These are phyloP conservation scores for Trichoderma citrinoviride DNA, from an alignment of 2,329 filamentous ascomycete species.

Conservation along the genomic window DNA sequence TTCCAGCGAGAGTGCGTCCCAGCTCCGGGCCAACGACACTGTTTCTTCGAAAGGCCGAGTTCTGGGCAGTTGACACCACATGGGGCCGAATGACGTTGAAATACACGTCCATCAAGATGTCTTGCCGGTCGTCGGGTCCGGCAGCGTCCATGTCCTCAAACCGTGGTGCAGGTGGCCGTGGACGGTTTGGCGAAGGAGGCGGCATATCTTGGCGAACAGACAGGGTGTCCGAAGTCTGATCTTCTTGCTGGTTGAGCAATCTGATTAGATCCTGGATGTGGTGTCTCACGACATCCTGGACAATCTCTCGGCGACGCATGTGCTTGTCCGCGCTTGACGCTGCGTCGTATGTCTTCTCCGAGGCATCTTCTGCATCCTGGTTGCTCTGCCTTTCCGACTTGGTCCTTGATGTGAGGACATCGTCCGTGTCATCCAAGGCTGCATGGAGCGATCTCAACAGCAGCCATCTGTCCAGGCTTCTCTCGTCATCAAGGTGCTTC, in stretches of 20 bases:
- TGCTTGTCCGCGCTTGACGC: slow-evolving; percentile 18
- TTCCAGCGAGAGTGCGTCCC: slow-evolving; percentile 8
- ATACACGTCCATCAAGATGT: slow-evolving; percentile 52
- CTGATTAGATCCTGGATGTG: slow-evolving; percentile 50
- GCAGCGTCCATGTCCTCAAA: slow-evolving; percentile 49
- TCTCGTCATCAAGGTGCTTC: slow-evolving; percentile 26
- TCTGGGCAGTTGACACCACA: slow-evolving; percentile 39
- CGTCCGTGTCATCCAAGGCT: slow-evolving; percentile 43
- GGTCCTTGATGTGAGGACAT: slow-evolving; percentile 40
- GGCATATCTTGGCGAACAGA: slow-evolving; percentile 26
- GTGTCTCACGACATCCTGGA: slow-evolving; percentile 47
- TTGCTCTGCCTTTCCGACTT: slow-evolving; percentile 20
- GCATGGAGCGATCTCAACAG: slow-evolving; percentile 41
- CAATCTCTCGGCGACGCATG: slow-evolving; percentile 35
- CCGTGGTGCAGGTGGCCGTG: slow-evolving; percentile 24
- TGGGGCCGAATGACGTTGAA: slow-evolving; percentile 44
- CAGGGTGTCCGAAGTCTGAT: slow-evolving; percentile 29
- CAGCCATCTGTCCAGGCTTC: slow-evolving; percentile 31
- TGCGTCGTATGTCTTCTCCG: neutral
- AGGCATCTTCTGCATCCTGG: neutral
- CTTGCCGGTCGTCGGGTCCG: slow-evolving; percentile 48
- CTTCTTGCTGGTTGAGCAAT: slow-evolving; percentile 44
- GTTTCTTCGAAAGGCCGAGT: slow-evolving; percentile 30
- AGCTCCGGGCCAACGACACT: slow-evolving; percentile 28
- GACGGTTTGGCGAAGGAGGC: slow-evolving; percentile 21